Percentiles rank a stretch among this genome's conserved stretches.
phyloP scores from a whole-genome alignment of 2,329 filamentous ascomycete genomes.

The Arthroderma sp. region DNA sequence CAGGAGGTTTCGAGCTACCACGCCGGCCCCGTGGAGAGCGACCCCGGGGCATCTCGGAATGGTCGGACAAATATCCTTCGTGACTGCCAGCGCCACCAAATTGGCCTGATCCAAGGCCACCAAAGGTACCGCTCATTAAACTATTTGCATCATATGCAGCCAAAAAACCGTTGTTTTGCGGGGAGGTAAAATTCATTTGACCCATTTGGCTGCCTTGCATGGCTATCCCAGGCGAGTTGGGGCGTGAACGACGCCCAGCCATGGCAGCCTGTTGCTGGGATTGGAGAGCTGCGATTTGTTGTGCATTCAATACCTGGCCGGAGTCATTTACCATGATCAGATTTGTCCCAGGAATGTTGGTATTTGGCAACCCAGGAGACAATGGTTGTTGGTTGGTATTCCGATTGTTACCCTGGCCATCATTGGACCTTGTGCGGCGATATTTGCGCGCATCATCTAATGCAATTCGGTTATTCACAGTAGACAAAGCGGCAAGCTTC shows the following conservation, averaged over 20 bases:
- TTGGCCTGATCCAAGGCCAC: slow-evolving; percentile 56
- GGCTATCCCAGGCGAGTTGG: slow-evolving; percentile 75
- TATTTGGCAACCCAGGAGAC: slow-evolving; percentile 51
- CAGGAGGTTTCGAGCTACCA: slow-evolving; percentile 91
- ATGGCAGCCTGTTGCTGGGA: slow-evolving; percentile 47
- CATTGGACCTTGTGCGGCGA: slow-evolving; percentile 77
- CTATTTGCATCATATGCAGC: slow-evolving; percentile 69
- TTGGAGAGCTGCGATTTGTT: slow-evolving; percentile 73
- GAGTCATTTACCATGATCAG: slow-evolving; percentile 92
- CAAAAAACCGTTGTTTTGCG: slow-evolving; percentile 89
- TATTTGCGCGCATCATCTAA: slow-evolving; percentile 96
- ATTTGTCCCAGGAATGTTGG: slow-evolving; percentile 56
- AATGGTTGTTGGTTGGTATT: slow-evolving; percentile 45
- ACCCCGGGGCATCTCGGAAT: slow-evolving; percentile 80
- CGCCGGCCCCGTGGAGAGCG: slow-evolving; percentile 83
- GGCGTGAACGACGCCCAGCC: slow-evolving; percentile 56
- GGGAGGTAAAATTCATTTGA: slow-evolving; percentile 62
- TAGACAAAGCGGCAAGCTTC: slow-evolving; percentile 93
- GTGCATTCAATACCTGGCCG: slow-evolving; percentile 71
- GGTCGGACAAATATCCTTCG: slow-evolving; percentile 85
- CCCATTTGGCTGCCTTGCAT: slow-evolving; percentile 50
- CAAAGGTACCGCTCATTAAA: slow-evolving; percentile 58
- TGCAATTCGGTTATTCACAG: slow-evolving; percentile 95
- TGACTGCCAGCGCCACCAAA: slow-evolving; percentile 58
- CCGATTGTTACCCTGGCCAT: slow-evolving; percentile 41